Base-by-base conservation (phyloP, 441 rosid genomes). In the Erodium moschatum region DNA sequence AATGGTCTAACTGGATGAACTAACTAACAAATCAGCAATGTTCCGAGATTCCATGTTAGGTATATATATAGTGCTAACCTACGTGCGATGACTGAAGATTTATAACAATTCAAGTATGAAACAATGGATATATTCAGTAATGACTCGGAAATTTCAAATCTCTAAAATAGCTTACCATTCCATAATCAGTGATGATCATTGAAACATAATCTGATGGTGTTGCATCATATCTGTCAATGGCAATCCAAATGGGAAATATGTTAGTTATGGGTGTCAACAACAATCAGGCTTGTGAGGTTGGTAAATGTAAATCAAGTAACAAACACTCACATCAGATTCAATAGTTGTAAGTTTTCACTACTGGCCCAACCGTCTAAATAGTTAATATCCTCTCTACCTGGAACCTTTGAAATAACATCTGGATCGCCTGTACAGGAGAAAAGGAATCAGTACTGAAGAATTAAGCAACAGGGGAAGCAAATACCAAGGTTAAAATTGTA, bases 161-260 rank as follows among this genome's bases (percentile, higher is more conserved):
- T 33, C 6, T 1, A 58, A 54, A 44, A 63, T 65, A 63, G 77
- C 89, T 85, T 80, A 93, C 98, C 97, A 91, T 93, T 82, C 98
- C 98, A 75, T 90, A 93, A 75, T 93, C 97, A 33, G 98, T 90
- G 72, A 93, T 78, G 75, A 91, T 82, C 91, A 93, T 86, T 13
- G 98, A 89, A 75, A 93, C 80, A 70, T 89, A 93, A 72, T 91
- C 96, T 33, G 93, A 82, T 50, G 97, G 98, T 35, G 94, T 93
- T 72, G 87, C 92, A 80, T 93, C 98, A 20, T 88, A 93, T 82
- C 97, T 93, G 84, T 60, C 78, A 74, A 77, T 54, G 42, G 70
- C 50, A 77, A 67, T 56, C 69, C 66, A 67, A 74, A 20, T 67
- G 21, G 21, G 7, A 54, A 54, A 54, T 8, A 54, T 15, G 61